Percentiles rank a stretch among this genome's conserved stretches.
phyloP scores from a whole-genome alignment of 768 basidiomycete genomes.

The Podaxis mareebaensis region DNA sequence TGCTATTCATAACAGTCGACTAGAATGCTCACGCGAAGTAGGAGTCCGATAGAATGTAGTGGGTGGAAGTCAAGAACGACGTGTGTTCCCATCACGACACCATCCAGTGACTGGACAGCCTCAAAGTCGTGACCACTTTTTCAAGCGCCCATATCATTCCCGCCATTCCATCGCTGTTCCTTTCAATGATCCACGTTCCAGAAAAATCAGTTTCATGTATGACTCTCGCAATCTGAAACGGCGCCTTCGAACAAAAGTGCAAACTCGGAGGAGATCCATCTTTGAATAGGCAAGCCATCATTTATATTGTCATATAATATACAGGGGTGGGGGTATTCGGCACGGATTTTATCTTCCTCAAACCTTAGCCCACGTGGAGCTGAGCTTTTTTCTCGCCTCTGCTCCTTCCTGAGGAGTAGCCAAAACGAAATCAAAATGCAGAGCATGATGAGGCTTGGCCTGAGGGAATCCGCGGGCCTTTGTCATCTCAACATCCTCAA shows the following conservation, averaged over 20 bases:
- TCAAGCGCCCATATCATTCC: background rate
- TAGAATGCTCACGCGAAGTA: conserved; percentile 1
- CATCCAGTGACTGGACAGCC: conserved; percentile 7
- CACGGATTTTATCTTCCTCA: background rate
- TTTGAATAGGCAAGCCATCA: too few relatives aligned
- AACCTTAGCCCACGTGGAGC: background rate
- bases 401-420: conserved; percentile 40
- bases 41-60: background rate
- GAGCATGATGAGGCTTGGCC: conserved; percentile 35
- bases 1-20: conserved; percentile 11
- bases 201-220: background rate
- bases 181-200: background rate
- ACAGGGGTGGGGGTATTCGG: background rate
- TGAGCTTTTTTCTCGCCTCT: conserved; percentile 29
- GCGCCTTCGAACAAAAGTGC: too few relatives aligned
- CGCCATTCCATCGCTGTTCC: background rate
- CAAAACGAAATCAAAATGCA: conserved; percentile 44
- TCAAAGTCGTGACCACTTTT: background rate
- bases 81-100: conserved; percentile 12
- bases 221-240: too few relatives aligned
- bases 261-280: too few relatives aligned
- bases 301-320: background rate
- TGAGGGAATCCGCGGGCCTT: conserved; percentile 54
- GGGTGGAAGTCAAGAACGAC: background rate
- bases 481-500: conserved; percentile 55